Evolutionary conservation across 768 basidiomycete species (phyloP).

Genomic region (Suillus plorans): DNA sequence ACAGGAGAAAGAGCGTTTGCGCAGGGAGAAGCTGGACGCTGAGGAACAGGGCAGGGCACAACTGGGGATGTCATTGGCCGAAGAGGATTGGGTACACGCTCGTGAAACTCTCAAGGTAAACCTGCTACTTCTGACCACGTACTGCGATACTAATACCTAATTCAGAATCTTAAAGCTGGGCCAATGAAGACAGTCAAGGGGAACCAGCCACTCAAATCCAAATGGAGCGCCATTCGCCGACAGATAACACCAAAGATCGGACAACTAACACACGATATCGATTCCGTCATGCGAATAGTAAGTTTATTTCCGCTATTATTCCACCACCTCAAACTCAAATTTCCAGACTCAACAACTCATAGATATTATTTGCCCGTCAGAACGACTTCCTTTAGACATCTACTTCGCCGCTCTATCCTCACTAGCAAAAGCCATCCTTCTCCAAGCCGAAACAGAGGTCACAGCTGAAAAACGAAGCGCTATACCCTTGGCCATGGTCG

Average conservation of each 20-base stretch:
- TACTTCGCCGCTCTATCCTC: conserved; percentile 82
- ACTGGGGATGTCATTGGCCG: conserved; percentile 53
- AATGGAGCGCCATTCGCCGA: conserved; percentile 69
- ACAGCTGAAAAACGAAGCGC: conserved; percentile 86
- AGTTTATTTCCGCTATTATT: conserved; percentile 23
- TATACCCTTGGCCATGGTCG: conserved; percentile 75
- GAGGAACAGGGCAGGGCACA: conserved; percentile 39
- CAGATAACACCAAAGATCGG: conserved; percentile 86
- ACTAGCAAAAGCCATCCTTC: conserved; percentile 83
- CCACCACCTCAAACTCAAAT: conserved; percentile 12
- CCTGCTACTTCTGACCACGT: conserved; percentile 18
- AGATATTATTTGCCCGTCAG: conserved; percentile 37
- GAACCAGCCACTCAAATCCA: conserved; percentile 50
- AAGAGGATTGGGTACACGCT: conserved; percentile 65
- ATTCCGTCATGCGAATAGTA: conserved; percentile 65
- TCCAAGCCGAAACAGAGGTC: conserved; percentile 93
- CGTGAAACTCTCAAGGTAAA: conserved; percentile 53
- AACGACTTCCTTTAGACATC: conserved; percentile 35
- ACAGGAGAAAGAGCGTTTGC: conserved; percentile 36
- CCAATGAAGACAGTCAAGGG: conserved; percentile 65
- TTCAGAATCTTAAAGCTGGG: conserved; percentile 62
- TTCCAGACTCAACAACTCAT: conserved; percentile 42
- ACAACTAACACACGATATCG: conserved; percentile 73
- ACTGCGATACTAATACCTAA: conserved; percentile 21
- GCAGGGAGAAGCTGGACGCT: conserved; percentile 36